A percentile compares a stretch with the other conserved stretches of the same genome.
Evolutionary conservation across 345 rosid species (phyloP).

Genomic region (Boechera stricta): DNA sequence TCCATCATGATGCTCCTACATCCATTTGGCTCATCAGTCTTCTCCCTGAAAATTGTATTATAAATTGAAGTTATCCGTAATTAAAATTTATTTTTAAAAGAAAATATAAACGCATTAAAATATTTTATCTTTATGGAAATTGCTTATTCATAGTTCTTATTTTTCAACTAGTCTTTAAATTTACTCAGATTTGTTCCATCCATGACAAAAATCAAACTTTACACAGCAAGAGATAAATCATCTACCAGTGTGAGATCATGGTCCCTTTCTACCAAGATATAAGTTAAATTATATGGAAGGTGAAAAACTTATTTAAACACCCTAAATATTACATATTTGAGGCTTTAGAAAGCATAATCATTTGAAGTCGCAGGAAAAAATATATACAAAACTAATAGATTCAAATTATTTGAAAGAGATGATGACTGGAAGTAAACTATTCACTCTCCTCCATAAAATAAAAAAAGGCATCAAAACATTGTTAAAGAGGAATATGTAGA

Average conservation of each 20-base stretch:
- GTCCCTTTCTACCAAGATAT: not conserved
- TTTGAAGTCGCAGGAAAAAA: not conserved
- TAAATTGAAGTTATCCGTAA: not conserved
- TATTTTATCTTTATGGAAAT: not conserved
- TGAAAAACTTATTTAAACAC: not conserved
- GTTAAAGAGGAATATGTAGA: not conserved
- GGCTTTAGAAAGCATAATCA: not conserved
- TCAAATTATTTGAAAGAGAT: not conserved
- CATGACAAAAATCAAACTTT: not conserved
- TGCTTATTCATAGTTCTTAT: too few species aligned
- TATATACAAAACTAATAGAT: not conserved
- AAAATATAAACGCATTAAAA: not conserved
- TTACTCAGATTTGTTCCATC: not conserved
- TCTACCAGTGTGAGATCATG: not conserved
- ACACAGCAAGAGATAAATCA: not conserved
- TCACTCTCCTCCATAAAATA: not conserved
- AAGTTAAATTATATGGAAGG: not conserved
- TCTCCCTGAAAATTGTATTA: not conserved
- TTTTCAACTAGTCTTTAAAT: not conserved
- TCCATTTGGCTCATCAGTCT: not conserved
- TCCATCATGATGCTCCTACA: not conserved
- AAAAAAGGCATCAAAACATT: too few species aligned
- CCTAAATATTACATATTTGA: not conserved
- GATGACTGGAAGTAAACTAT: not conserved
- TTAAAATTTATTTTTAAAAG: not conserved